Conservation (phyloP, 2,329 filamentous ascomycete species). For the Coleophoma eucalyptorum region DNA sequence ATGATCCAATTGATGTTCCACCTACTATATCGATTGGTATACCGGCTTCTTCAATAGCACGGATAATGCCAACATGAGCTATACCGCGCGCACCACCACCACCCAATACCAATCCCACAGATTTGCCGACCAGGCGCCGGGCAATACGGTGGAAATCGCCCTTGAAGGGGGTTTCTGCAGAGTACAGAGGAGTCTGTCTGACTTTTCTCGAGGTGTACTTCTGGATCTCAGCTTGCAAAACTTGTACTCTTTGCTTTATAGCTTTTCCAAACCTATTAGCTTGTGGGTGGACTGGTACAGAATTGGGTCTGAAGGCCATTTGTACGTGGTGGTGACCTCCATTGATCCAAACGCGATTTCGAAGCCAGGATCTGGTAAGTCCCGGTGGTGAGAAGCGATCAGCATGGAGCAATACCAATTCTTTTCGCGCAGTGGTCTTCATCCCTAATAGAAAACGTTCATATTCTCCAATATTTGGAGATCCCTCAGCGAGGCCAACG, state of each 20-base stretch:
- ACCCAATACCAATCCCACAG: conserved; percentile 88
- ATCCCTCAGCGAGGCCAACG: conserved; percentile 86
- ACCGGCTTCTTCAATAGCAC: conserved; percentile 91
- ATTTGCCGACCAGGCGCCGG: conserved; percentile 85
- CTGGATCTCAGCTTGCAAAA: conserved; percentile 93
- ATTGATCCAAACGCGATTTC: conserved; percentile 95
- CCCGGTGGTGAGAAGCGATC: conserved; percentile 86
- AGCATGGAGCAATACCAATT: conserved; percentile 82
- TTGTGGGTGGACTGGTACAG: conserved; percentile 72
- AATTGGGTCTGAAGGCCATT: conserved; percentile 78
- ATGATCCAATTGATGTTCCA: conserved; percentile 93
- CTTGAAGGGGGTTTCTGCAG: conserved; percentile 88
- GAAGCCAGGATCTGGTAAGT: conserved; percentile 82
- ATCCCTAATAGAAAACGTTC: conserved; percentile 94
- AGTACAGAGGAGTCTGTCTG: conserved; percentile 85
- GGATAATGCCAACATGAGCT: conserved; percentile 88
- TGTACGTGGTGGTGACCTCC: conserved; percentile 97
- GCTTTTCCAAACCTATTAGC: conserved; percentile 78
- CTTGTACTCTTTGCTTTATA: conserved; percentile 89
- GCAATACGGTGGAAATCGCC: conserved; percentile 95
- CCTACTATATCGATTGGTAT: conserved; percentile 95
- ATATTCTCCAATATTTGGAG: conserved; percentile 89
- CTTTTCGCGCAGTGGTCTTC: conserved; percentile 94
- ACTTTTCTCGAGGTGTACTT: conserved; percentile 95
- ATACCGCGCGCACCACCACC: conserved; percentile 92